Evolutionary conservation across 2,329 filamentous ascomycete species (phyloP), one percentile per base, ranked within the genome.

Genomic region (Trichoderma sp.): DNA sequence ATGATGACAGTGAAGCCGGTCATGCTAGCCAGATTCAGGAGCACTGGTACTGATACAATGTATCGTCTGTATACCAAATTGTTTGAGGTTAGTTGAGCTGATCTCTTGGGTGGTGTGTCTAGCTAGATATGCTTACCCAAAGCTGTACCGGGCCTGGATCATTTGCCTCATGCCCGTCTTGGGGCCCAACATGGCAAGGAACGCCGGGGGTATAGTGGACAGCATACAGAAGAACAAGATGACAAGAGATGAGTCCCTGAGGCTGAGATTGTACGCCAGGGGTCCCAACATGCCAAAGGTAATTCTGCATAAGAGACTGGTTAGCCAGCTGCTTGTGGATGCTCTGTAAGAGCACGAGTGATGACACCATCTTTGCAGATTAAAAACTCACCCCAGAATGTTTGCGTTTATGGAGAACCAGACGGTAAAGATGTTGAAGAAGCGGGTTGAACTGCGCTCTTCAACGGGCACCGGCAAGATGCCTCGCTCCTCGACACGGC

Each of bases 121-220:
- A 33, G 18, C 16, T 38, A 38, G 14, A 6, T 41, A 11, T 31
- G 8, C 83, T 71, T 82, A 89, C 85, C 89, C 90, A 80, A 91
- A 93, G 56, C 88, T 89, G 81, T 89, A 93, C 27, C 91, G 86
- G 4, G 91, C 91, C 78, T 91, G 90, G 8, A 93, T 88, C 87
- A 93, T 91, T 81, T 92, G 91, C 18, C 91, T 86, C 87, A 93
- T 88, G 59, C 91, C 91, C 11, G 90, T 92, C 81, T 88, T 89
- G 4, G 91, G 89, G 0, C 91, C 90, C 68, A 91, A 82, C 0
- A 88, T 91, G 59, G 87, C 87, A 31, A 92, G 83, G 78, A 89
- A 91, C 3, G 89, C 90, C 0, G 90, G 88, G 0, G 88, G 84
- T 7, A 87, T 76, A 0, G 88, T 88, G 1, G 88, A 88, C 31